Evolutionary conservation across 257 asterid genomes (phyloP).

Genomic region (Lithospermum erythrorhizon): DNA sequence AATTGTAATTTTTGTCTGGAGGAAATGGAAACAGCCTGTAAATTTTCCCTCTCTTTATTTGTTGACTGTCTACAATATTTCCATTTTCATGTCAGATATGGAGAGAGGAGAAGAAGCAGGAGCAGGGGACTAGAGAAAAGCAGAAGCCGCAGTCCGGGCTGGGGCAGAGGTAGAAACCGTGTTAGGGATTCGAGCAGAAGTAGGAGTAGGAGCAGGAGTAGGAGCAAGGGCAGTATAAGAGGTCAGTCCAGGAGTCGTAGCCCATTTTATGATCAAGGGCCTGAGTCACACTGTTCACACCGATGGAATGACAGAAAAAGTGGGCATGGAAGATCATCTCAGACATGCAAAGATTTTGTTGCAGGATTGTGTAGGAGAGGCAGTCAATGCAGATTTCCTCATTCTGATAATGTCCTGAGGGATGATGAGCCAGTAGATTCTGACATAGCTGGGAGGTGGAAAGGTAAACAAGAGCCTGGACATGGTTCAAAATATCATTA

Average conservation of each 20-base stretch:
- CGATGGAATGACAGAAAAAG: slow-evolving; percentile 49
- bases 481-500: slow-evolving; percentile 30
- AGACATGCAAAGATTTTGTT: slow-evolving; percentile 54
- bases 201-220: slow-evolving; percentile 37
- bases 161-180: slow-evolving; percentile 23
- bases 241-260: slow-evolving; percentile 47
- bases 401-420: slow-evolving; percentile 29
- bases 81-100: slow-evolving; percentile 28
- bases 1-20: background rate
- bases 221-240: slow-evolving; percentile 29
- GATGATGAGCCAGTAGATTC: slow-evolving; percentile 29
- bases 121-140: slow-evolving; percentile 48
- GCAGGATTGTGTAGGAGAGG: slow-evolving; percentile 67
- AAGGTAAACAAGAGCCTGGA: slow-evolving; percentile 32
- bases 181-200: slow-evolving; percentile 24
- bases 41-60: too few species aligned
- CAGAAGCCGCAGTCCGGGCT: slow-evolving; percentile 38
- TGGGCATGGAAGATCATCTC: slow-evolving; percentile 44
- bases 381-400: slow-evolving; percentile 61
- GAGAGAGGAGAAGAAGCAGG: slow-evolving; percentile 39
- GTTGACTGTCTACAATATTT: slow-evolving; percentile 5
- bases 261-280: slow-evolving; percentile 38
- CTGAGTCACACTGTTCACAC: slow-evolving; percentile 38
- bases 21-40: background rate
- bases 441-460: slow-evolving; percentile 34